A percentile compares a stretch with the other conserved stretches of the same genome.
phyloP scores from a whole-genome alignment of 495 filamentous ascomycete species.

The Talaromyces borbonicus region DNA sequence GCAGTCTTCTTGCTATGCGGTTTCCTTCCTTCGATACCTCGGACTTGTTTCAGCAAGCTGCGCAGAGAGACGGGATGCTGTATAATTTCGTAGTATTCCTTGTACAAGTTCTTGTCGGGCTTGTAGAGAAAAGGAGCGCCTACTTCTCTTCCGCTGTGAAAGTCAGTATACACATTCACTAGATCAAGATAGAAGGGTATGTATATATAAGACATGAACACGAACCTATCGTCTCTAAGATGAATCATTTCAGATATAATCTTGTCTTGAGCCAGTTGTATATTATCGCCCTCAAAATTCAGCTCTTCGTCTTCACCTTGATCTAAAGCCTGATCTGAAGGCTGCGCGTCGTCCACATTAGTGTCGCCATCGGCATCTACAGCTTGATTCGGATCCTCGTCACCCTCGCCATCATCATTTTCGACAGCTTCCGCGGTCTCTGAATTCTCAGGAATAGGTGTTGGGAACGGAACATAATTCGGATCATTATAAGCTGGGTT shows the following conservation, averaged over 20 bases:
- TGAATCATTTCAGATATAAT: constrained; percentile 57
- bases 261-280: constrained; percentile 76
- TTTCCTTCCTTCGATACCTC: constrained; percentile 55
- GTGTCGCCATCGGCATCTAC: constrained; percentile 24
- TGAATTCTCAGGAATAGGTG: constrained; percentile 42
- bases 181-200: not conserved
- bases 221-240: constrained; percentile 51
- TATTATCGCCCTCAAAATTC: constrained; percentile 52
- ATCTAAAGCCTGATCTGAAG: constrained; percentile 18
- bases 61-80: constrained; percentile 62
- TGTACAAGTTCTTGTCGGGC: constrained; percentile 20
- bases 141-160: constrained; percentile 20
- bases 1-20: constrained; percentile 55
- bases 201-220: constrained; percentile 7
- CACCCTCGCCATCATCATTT: constrained; percentile 17
- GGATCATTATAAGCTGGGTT: constrained; percentile 61
- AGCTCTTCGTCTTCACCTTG: constrained; percentile 37
- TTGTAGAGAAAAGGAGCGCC: constrained; percentile 24
- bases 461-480: constrained; percentile 51
- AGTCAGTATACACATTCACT: constrained; percentile 6
- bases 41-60: constrained; percentile 58
- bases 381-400: constrained; percentile 23
- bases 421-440: not conserved
- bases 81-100: constrained; percentile 72
- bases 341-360: constrained; percentile 14